Percentiles rank a stretch among this genome's conserved stretches.
phyloP scores from a whole-genome alignment of 495 filamentous ascomycete genomes.

The Collariella sp. region DNA sequence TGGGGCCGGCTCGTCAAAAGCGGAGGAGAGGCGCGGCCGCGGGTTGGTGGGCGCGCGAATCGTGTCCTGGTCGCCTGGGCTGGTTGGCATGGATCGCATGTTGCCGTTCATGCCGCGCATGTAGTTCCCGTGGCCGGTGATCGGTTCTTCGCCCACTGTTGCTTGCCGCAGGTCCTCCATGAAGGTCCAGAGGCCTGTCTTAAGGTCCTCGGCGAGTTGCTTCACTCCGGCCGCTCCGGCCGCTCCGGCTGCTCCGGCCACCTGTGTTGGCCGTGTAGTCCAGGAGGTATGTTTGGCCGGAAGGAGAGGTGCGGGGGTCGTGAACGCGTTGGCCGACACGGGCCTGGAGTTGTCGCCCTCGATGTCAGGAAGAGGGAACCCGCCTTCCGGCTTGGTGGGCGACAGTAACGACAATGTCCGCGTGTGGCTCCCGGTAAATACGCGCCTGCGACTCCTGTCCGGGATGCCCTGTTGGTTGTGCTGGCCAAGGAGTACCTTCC shows the following conservation, averaged over 20 bases:
- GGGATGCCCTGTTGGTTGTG: slow-evolving; percentile 43
- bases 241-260: slow-evolving; percentile 32
- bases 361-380: slow-evolving; percentile 25
- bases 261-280: slow-evolving; percentile 33
- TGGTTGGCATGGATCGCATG: slow-evolving; percentile 32
- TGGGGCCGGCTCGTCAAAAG: slow-evolving; percentile 19
- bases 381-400: slow-evolving; percentile 38
- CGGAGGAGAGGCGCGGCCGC: slow-evolving; percentile 11
- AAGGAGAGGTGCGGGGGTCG: slow-evolving; percentile 11
- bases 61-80: slow-evolving; percentile 29
- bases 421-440: slow-evolving; percentile 52
- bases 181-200: slow-evolving; percentile 91
- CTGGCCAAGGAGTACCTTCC: slow-evolving; percentile 47
- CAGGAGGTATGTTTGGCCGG: slow-evolving; percentile 42
- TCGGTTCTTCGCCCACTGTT: slow-evolving; percentile 85
- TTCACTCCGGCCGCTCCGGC: slow-evolving; percentile 48
- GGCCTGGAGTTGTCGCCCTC: slow-evolving; percentile 12
- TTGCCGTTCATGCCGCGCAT: slow-evolving; percentile 27
- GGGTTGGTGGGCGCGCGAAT: slow-evolving; percentile 27
- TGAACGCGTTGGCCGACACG: slow-evolving; percentile 13
- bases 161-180: slow-evolving; percentile 91
- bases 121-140: slow-evolving; percentile 47
- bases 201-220: slow-evolving; percentile 84
- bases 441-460: slow-evolving; percentile 36
- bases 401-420: slow-evolving; percentile 78